Base-by-base conservation (phyloP, 352 stramenopile species). In the Pelagophyceae sp. region DNA sequence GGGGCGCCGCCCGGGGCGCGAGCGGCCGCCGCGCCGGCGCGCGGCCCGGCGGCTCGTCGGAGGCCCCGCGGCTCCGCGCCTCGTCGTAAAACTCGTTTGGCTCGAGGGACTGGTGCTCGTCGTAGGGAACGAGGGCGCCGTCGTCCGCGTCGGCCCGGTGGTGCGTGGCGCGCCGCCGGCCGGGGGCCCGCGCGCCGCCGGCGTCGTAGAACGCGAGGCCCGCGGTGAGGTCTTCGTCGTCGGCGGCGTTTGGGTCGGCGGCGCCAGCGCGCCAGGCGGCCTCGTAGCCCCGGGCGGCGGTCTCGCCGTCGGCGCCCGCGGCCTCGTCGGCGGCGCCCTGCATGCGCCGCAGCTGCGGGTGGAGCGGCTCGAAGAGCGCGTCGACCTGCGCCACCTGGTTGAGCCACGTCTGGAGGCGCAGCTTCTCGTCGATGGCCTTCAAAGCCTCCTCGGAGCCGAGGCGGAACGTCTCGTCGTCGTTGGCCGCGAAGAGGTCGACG, bases 331-430 rank as follows among this genome's bases (percentile, higher is more conserved):
- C 11, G 45, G 45, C 45, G 11, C 23, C 45, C 11, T 54, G 45
- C 11, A 23, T 23, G 11, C 45, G 11, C 45, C 23, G 45, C 11
- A 54, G 45, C 11, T 54, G 11, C 23, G 11, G 11, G 45, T 54
- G 45, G 35, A 77, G 45, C 0, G 76, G 76, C 54, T 72, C 50
- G 32, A 80, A 69, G 1, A 80, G 69, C 0, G 45, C 69, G 29
- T 80, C 76, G 76, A 78, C 50, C 69, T 80, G 76, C 40, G 63
- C 69, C 1, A 80, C 76, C 65, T 80, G 76, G 67, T 80, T 80
- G 38, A 74, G 67, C 69, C 76, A 80, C 23, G 25, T 45, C 70
- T 80, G 76, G n/a, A 79, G 67, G 25, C 75, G 76, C 1, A 79
- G 54, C 29, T 79, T 79, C 1, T 65, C 31, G 65, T 77, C 75